phyloP scores from a whole-genome alignment of 176 grass and related monocot species.

The Raddia guianensis region DNA sequence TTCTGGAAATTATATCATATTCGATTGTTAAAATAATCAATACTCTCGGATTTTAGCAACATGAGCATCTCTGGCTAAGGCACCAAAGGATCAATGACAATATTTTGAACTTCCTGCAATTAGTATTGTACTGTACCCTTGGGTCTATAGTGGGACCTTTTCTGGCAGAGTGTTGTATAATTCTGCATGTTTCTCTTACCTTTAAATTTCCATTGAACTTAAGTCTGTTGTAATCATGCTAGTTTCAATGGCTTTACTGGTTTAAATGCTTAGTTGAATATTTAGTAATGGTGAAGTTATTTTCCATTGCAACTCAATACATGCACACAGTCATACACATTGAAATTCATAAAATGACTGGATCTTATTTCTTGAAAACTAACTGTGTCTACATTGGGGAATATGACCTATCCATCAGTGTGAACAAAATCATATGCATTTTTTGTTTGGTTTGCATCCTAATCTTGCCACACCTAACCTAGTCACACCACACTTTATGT shows the following conservation, averaged over 20 bases:
- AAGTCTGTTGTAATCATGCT: neutral
- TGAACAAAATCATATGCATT: slow-evolving; percentile 6
- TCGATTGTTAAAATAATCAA: slow-evolving; percentile 20
- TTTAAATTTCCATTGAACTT: neutral
- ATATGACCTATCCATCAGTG: neutral
- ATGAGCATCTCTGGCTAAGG: slow-evolving; percentile 11
- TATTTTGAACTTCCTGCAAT: neutral
- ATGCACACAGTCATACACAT: neutral
- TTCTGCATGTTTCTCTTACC: neutral
- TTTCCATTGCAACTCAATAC: neutral
- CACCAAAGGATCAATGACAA: neutral
- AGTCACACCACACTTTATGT: too few species aligned
- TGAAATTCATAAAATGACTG: neutral
- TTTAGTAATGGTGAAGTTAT: neutral
- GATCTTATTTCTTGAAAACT: neutral
- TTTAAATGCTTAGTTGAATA: neutral
- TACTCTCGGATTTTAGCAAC: neutral
- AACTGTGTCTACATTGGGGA: neutral
- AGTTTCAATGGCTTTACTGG: slow-evolving; percentile 5
- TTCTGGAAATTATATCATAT: slow-evolving; percentile 22
- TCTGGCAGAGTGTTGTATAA: neutral
- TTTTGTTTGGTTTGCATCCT: neutral
- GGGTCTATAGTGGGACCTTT: neutral
- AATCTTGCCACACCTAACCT: too few species aligned
- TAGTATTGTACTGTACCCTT: neutral